These are phyloP conservation scores for Teunomyces tritomae DNA, from an alignment of 805 yeast species.

Conservation along the genomic window DNA sequence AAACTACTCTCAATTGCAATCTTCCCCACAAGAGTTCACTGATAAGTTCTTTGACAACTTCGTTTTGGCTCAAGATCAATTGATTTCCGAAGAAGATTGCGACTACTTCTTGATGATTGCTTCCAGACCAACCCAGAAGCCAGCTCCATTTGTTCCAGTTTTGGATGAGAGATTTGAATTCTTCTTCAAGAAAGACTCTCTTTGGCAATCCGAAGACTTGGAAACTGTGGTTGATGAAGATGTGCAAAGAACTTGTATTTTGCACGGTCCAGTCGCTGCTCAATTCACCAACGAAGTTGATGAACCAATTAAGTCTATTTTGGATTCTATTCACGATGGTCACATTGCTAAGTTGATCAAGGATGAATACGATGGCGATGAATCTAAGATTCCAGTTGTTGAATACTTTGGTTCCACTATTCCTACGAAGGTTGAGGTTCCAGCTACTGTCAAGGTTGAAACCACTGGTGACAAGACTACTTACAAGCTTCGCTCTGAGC, in stretches of 20 bases:
- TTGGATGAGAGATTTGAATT: constrained; percentile 91
- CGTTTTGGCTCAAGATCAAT: constrained; percentile 75
- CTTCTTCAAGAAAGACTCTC: constrained; percentile 96
- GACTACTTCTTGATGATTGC: constrained; percentile 87
- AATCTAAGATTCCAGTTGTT: constrained; percentile 73
- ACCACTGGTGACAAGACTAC: constrained; percentile 12
- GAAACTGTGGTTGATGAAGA: constrained; percentile 95
- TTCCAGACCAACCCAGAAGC: constrained; percentile 84
- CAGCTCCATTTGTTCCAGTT: constrained; percentile 96
- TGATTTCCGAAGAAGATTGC: constrained; percentile 91
- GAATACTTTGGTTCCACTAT: constrained; percentile 81
- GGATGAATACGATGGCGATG: constrained; percentile 71
- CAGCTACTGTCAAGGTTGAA: constrained; percentile 36
- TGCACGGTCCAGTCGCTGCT: constrained; percentile 98
- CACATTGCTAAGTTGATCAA: constrained; percentile 69
- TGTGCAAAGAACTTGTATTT: constrained; percentile 97
- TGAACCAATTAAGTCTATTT: constrained; percentile 88
- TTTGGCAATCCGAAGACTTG: constrained; percentile 98
- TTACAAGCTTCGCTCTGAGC: constrained; percentile 37
- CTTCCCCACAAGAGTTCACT: constrained; percentile 58
- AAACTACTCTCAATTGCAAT: constrained; percentile 62
- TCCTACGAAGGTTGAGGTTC: constrained; percentile 25
- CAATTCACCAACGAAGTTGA: constrained; percentile 81
- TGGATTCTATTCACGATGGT: constrained; percentile 87
- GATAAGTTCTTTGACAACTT: constrained; percentile 62